These are phyloP conservation scores for Leavenworthia alabamica DNA, from an alignment of 345 rosid genomes.

Conservation along the genomic window DNA sequence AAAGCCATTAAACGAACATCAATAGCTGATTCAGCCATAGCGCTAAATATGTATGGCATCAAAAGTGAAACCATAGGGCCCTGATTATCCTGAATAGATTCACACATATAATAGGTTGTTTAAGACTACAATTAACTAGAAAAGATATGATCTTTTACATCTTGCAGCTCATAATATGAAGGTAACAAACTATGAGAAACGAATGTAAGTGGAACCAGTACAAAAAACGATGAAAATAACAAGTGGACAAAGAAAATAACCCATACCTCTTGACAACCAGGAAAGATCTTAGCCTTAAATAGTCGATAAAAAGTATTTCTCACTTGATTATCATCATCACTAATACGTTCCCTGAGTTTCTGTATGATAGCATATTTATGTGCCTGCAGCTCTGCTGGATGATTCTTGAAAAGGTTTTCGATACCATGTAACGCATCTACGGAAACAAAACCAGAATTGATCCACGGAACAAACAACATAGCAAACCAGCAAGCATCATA, in stretches of 20 bases:
- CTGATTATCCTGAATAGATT: slow-evolving; percentile 60
- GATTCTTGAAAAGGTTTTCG: slow-evolving; percentile 51
- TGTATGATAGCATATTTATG: slow-evolving; percentile 54
- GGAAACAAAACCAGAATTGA: slow-evolving; percentile 1
- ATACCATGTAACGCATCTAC: slow-evolving; percentile 75
- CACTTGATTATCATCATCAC: slow-evolving; percentile 60
- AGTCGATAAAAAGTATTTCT: slow-evolving; percentile 58
- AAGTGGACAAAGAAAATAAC: slow-evolving; percentile 1
- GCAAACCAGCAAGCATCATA: not conserved
- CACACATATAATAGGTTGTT: slow-evolving; percentile 23
- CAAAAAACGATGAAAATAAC: not conserved
- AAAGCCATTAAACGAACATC: slow-evolving; percentile 92
- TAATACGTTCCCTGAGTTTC: slow-evolving; percentile 58
- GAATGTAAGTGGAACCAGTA: not conserved
- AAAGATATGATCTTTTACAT: not conserved
- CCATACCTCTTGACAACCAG: slow-evolving; percentile 64
- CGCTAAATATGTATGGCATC: slow-evolving; percentile 70
- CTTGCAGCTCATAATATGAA: not conserved
- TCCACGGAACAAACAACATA: not conserved
- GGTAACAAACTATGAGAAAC: not conserved
- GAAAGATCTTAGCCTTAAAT: slow-evolving; percentile 53
- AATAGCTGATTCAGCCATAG: slow-evolving; percentile 64
- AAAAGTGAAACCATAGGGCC: slow-evolving; percentile 56
- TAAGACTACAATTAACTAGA: slow-evolving; percentile 1
- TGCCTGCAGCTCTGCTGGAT: slow-evolving; percentile 60